Evolutionary conservation across 2,329 filamentous ascomycete species (phyloP), one percentile per base, ranked within the genome.

Genomic region (Celoporthe dispersa): DNA sequence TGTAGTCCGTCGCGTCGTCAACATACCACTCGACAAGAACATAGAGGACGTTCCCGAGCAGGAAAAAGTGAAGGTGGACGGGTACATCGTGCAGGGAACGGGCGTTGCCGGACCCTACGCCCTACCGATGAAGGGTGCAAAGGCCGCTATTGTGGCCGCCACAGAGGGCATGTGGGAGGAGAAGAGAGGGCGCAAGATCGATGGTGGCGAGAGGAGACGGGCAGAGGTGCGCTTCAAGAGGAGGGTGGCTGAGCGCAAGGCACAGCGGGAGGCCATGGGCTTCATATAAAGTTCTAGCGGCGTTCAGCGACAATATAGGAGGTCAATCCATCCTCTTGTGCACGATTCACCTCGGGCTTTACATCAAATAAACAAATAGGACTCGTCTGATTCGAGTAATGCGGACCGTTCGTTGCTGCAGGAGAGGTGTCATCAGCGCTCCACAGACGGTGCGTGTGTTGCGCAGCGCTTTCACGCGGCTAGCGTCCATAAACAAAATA

Each of bases 91-190:
- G 19, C 82, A 88, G 71, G 89, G 90, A 3, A 89, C 88, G 1
- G 87, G 86, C 75, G 94, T 98, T 74, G 86, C 85, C 31, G 95
- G 95, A 0, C 92, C 92, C 1, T 92, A 90, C 75, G 87, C 94
- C 7, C 84, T 91, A 77, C 88, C 90, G 5, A 78, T 94, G 37
- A 90, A 92, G 80, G 88, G 87, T 1, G 86, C 88, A 1, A 82
- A 84, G 55, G 90, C 88, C 11, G 92, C 91, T 14, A 84, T 86
- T 66, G 85, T 98, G 74, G 85, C 86, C 73, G 86, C 93, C 31
- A 89, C 90, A 69, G 94, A 98, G 80, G 94, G 95, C 12, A 91
- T 98, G 84, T 98, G 95, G 96, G 95, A 98, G 84, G 86, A 94
- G 76, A 91, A 87, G 79, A 87, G 91, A 76, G 95, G 96, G 37